These are phyloP conservation scores for Prototheca wickerhamii DNA, from an alignment of 163 green algal species.

Conservation along the genomic window DNA sequence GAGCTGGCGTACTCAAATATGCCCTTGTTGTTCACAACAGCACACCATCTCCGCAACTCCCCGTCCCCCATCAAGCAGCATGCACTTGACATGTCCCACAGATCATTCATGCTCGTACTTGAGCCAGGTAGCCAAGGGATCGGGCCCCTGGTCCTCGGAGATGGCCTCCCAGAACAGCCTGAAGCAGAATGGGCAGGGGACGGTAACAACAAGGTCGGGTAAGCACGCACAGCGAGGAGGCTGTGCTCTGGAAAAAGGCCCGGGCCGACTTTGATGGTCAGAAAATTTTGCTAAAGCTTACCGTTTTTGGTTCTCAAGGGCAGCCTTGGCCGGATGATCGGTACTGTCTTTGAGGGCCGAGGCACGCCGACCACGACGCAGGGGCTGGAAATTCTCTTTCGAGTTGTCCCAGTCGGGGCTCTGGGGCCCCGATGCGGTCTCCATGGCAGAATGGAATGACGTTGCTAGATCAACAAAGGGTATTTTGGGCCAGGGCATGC, in stretches of 20 bases:
- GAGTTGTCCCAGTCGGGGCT: conserved; percentile 70
- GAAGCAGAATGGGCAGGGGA: conserved; percentile 1
- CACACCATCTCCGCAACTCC: too few species aligned
- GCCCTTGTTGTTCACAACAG: too few species aligned
- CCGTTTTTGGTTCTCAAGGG: neutral
- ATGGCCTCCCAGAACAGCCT: conserved; percentile 56
- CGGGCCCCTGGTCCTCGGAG: conserved; percentile 50
- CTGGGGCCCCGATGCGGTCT: too few species aligned
- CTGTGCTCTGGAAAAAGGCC: neutral
- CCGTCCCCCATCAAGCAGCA: neutral
- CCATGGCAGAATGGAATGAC: too few species aligned
- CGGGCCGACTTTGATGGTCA: too few species aligned
- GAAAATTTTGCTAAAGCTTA: neutral
- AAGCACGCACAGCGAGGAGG: neutral
- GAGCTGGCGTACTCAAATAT: neutral
- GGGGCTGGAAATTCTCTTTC: conserved; percentile 85
- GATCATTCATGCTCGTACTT: too few species aligned
- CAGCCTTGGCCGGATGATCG: conserved; percentile 3
- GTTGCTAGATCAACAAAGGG: too few species aligned
- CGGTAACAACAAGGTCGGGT: neutral
- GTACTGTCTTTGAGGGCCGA: conserved; percentile 25
- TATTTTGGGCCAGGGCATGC: too few species aligned
- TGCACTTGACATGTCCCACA: neutral
- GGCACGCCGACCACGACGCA: conserved; percentile 53
- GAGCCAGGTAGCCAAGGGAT: conserved; percentile 72